Evolutionary conservation across 2,329 filamentous ascomycete species (phyloP).

Genomic region (Pestalotiopsis sp.): DNA sequence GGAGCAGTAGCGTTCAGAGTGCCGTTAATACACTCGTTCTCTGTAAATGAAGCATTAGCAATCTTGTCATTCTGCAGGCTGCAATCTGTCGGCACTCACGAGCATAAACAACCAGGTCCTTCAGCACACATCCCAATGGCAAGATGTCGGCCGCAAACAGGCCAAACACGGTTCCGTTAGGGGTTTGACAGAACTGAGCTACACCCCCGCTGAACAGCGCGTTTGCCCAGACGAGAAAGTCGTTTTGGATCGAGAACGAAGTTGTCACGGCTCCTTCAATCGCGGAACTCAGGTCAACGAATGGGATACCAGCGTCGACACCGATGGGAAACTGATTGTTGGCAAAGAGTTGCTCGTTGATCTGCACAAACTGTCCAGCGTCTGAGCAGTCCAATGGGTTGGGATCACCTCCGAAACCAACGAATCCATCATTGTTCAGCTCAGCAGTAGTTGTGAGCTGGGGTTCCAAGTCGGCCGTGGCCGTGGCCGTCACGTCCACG

Average conservation of each 20-base stretch:
- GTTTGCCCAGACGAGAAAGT: neutral
- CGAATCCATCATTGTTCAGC: neutral
- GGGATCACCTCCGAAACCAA: neutral
- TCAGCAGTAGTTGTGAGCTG: neutral
- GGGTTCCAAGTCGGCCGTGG: too few relatives aligned
- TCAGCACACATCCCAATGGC: neutral
- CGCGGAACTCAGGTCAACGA: neutral
- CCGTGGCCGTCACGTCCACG: too few relatives aligned
- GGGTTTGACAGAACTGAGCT: neutral
- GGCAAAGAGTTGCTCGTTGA: neutral
- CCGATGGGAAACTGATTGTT: neutral
- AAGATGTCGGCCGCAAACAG: neutral
- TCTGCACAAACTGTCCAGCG: neutral
- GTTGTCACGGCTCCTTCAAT: neutral
- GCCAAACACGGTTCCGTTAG: neutral
- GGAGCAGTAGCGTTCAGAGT: neutral
- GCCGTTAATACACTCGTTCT: neutral
- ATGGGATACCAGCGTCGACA: neutral
- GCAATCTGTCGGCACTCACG: neutral
- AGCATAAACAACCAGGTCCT: neutral
- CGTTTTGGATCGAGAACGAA: neutral
- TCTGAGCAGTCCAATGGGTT: neutral
- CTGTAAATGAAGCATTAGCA: neutral
- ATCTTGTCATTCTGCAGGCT: neutral
- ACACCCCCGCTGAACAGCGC: neutral